Evolutionary conservation across 1,284 basidiomycete species (phyloP), one percentile per base, ranked within the genome.

Genomic region (Vanrija sp.): DNA sequence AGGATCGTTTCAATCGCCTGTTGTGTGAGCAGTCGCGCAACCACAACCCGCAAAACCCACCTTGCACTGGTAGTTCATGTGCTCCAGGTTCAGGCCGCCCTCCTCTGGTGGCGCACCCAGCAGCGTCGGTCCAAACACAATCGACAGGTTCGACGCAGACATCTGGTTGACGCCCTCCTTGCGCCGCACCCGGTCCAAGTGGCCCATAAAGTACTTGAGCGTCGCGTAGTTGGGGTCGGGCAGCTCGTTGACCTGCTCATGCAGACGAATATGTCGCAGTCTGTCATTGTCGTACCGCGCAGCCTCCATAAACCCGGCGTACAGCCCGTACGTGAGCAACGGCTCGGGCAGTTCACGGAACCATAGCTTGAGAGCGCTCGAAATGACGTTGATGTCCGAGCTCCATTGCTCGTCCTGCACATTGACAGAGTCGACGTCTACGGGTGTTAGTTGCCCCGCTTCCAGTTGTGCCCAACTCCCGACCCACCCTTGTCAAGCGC

Each of bases 161-260:
- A 99, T 99, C 47, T 89, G 86, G 73, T 98, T 99, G 50, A 85
- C 79, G 6, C 80, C 75, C 61, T 89, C 85, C 61, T 84, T 82
- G 64, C 85, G 82, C 45, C 82, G 82, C 53, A 96, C 84, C 89
- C 83, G 85, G 78, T 97, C 83, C 56, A 99, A 77, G 77, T 98
- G 95, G 10, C 88, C 92, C 82, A 99, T 83, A 69, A 98, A 87
- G 74, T 84, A 97, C 73, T 98, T 98, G 50, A 98, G 80, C 2
- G 95, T 97, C 1, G 96, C 91, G 69, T 99, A 99, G 75, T 98
- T 97, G 14, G 96, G 84, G 77, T 99, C 95, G 4, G 95, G 96
- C 48, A 99, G 80, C 64, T 97, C 94, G 69, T 99, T 98, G 46
- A 99, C 94, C 49, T 89, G 85, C 72, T 98, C 95, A 67, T 99